These are phyloP conservation scores for Saitozyma podzolica DNA, from an alignment of 768 basidiomycete genomes.

Conservation along the genomic window DNA sequence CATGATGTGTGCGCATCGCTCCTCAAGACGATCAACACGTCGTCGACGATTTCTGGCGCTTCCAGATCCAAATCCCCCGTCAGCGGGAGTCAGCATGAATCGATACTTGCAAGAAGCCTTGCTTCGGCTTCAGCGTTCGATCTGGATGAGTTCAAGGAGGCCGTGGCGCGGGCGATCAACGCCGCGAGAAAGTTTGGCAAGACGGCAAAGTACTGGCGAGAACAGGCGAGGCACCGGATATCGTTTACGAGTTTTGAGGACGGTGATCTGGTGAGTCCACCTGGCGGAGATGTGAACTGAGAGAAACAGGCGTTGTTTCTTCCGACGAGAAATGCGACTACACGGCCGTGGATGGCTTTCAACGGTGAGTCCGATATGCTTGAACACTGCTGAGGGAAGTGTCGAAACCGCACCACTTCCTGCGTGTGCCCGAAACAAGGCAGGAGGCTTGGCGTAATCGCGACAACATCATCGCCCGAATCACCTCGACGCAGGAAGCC, in stretches of 20 bases:
- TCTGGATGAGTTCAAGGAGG: slow-evolving; percentile 80
- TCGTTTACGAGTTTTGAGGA: slow-evolving; percentile 93
- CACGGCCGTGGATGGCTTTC: slow-evolving; percentile 97
- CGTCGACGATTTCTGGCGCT: slow-evolving; percentile 44
- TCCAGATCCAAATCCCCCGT: slow-evolving; percentile 5
- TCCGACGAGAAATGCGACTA: slow-evolving; percentile 89
- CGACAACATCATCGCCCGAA: slow-evolving; percentile 61
- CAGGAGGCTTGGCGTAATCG: slow-evolving; percentile 85
- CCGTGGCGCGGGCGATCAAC: slow-evolving; percentile 72
- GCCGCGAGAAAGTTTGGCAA: slow-evolving; percentile 89
- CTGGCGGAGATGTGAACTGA: neutral
- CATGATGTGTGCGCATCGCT: slow-evolving; percentile 46
- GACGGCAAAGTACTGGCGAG: slow-evolving; percentile 92
- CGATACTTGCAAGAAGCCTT: slow-evolving; percentile 31
- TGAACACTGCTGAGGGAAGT: slow-evolving; percentile 57
- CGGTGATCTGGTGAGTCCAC: slow-evolving; percentile 66
- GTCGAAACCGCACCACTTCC: slow-evolving; percentile 95
- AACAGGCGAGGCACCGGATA: slow-evolving; percentile 93
- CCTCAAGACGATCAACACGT: slow-evolving; percentile 43
- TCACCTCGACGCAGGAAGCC: slow-evolving; percentile 46
- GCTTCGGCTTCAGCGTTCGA: slow-evolving; percentile 60
- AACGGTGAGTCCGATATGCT: slow-evolving; percentile 64
- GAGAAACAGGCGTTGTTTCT: slow-evolving; percentile 71
- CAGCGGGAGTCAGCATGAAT: slow-evolving; percentile 24
- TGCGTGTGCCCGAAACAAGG: slow-evolving; percentile 79